A percentile compares a stretch with the other conserved stretches of the same genome.
Conservation (phyloP, 2,329 filamentous ascomycete species). For the Fusarium austroafricanum region DNA sequence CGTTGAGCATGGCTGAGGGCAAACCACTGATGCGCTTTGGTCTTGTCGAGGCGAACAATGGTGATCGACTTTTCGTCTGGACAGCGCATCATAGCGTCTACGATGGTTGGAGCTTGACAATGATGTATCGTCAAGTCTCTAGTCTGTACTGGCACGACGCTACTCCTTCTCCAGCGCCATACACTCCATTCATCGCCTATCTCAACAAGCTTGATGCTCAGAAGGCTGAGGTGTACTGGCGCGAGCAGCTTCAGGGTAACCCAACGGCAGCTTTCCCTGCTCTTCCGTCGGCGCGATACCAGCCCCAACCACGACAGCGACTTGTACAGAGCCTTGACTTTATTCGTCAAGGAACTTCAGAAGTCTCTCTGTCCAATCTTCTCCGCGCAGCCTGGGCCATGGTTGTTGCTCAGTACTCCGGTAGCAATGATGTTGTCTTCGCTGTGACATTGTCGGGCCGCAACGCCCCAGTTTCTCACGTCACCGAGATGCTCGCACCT, state of each 20-base stretch:
- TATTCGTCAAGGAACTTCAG: background rate
- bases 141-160: background rate
- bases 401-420: background rate
- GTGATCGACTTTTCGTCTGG: background rate
- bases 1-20: background rate
- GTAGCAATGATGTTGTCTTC: background rate
- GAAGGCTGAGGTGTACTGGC: background rate
- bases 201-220: background rate
- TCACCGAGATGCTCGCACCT: background rate
- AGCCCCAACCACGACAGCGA: background rate
- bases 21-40: conserved; percentile 3
- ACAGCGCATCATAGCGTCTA: conserved; percentile 3
- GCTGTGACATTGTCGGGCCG: background rate
- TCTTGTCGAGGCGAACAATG: background rate
- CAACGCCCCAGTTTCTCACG: background rate
- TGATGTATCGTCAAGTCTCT: background rate
- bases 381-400: background rate
- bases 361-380: background rate
- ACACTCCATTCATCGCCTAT: background rate
- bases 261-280: background rate
- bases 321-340: background rate
- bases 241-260: conserved; percentile 1
- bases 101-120: background rate
- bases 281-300: background rate
- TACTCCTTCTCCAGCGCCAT: background rate